Evolutionary conservation across 768 basidiomycete genomes (phyloP), one percentile per base, ranked within the genome.

Genomic region (Naganishia onofrii): DNA sequence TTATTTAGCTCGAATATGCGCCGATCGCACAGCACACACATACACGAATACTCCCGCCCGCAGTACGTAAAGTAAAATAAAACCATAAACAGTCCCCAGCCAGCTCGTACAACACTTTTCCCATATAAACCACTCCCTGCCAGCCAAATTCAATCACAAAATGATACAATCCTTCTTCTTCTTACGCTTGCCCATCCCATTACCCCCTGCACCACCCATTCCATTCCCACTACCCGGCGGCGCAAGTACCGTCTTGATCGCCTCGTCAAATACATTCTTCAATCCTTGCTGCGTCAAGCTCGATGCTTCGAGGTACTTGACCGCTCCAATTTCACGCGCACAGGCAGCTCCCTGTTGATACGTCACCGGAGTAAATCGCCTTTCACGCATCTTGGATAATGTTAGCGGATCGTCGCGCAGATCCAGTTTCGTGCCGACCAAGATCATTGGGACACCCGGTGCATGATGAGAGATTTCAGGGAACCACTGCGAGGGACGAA

Each of bases 351-450:
- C 96, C 29, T 69, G 68, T 21, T 46, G 42, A 66, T 79, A 82
- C 51, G 69, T 48, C 48, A 82, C 78, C 0, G 81, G 80, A 19
- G 73, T 63, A 56, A 77, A 77, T 56, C 79, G 68, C 34, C 79
- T 71, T 66, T 82, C 80, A 31, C 78, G 71, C 71, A 82, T 70
- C 69, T 78, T 80, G 26, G 75, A 73, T 2, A 88, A 83, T n/a
- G 92, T 92, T 73, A 89, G 87, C 29, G 90, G 88, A 82, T 97
- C 93, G 66, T 85, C 82, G 34, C 95, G 88, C 36, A 98, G 84
- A 83, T 99, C 95, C 29, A 85, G 91, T 83, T 99, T 98, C 10
- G 93, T 96, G 36, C 88, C 95, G 71, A 98, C 91, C 57, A 97
- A 87, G 76, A 97, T 89, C 71, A 93, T 83, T 2, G 95, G 93